These are phyloP conservation scores for Trichoderma simmonsii DNA, from an alignment of 2,329 filamentous ascomycete species.

Conservation along the genomic window DNA sequence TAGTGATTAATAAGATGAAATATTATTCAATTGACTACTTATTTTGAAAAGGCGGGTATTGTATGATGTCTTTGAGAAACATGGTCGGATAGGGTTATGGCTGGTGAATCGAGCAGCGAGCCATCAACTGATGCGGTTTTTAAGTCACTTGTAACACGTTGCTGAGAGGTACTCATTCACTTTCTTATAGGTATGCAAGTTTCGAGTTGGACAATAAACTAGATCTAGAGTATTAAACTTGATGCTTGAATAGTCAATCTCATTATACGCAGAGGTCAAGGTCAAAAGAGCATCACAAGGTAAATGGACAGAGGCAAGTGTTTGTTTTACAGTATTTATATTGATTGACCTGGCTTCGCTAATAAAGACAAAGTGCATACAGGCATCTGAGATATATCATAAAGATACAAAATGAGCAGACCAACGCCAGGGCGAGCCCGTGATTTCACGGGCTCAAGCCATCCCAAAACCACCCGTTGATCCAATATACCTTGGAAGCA, in stretches of 20 bases:
- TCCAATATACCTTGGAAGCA: background rate
- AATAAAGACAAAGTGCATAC: background rate
- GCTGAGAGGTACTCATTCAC: too few relatives aligned
- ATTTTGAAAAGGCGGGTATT: background rate
- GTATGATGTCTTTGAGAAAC: background rate
- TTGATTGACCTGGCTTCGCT: background rate
- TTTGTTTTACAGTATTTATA: background rate
- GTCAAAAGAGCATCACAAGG: background rate
- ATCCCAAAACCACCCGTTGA: background rate
- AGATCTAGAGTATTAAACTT: background rate
- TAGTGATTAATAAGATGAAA: background rate
- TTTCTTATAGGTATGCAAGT: background rate
- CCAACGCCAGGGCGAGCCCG: slow-evolving; percentile 13
- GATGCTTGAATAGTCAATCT: background rate
- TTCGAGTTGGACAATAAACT: background rate
- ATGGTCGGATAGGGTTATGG: background rate
- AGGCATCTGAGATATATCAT: background rate
- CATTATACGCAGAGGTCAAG: background rate
- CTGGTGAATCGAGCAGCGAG: background rate
- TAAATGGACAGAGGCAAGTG: background rate
- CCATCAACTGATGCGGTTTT: background rate
- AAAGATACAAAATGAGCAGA: background rate
- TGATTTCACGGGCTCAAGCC: slow-evolving; percentile 14
- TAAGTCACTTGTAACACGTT: background rate
- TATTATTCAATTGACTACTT: background rate